Percentiles rank a stretch among this genome's conserved stretches.
These are phyloP conservation scores for Colletotrichum sp. DNA, from an alignment of 2,329 filamentous ascomycete species.

Conservation along the genomic window DNA sequence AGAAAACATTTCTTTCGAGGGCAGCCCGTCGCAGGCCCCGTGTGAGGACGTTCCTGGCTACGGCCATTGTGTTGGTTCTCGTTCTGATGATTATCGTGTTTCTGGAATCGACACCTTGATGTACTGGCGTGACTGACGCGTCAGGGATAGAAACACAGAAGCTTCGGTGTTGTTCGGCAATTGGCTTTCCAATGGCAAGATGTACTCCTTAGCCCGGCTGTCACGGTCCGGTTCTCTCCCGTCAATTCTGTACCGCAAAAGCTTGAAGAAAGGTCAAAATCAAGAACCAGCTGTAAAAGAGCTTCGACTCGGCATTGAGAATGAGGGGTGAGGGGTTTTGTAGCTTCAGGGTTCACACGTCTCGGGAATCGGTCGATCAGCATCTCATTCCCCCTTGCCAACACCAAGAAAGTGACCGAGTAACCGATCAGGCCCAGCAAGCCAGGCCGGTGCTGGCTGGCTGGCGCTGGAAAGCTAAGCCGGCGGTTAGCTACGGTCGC, in stretches of 20 bases:
- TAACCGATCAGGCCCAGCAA: not conserved
- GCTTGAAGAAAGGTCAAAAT: not conserved
- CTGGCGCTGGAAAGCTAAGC: not conserved
- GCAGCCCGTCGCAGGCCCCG: not conserved
- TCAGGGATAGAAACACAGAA: not conserved
- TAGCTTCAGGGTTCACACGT: slow-evolving; percentile 6
- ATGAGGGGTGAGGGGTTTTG: slow-evolving; percentile 18
- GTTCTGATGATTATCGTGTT: not conserved
- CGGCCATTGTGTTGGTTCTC: not conserved
- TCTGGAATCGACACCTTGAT: not conserved
- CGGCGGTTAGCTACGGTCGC: not conserved
- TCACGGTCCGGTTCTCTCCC: not conserved
- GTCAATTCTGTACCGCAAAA: not conserved
- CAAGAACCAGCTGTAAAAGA: not conserved
- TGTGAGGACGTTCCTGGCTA: not conserved
- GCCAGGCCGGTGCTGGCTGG: not conserved
- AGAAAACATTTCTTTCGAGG: not conserved
- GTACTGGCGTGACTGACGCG: not conserved
- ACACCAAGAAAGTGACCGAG: not conserved
- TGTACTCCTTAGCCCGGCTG: not conserved
- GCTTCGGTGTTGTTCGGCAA: not conserved
- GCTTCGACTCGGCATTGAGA: not conserved
- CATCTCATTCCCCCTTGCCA: not conserved
- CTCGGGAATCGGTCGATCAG: not conserved
- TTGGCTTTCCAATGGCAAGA: not conserved